phyloP scores from a whole-genome alignment of 176 grass and related monocot genomes.

The Bromus sterilis region DNA sequence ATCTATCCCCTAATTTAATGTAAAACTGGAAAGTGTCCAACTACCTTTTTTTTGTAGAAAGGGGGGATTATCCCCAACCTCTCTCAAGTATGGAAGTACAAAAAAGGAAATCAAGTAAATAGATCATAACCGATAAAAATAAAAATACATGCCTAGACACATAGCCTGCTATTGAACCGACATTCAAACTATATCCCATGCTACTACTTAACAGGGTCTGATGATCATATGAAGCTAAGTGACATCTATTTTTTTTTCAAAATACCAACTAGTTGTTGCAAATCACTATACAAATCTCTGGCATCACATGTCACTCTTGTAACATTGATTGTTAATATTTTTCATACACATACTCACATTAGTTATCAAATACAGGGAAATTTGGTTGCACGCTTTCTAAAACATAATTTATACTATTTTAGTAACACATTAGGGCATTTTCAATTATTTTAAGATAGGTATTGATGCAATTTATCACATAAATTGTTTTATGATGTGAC shows the following conservation, averaged over 20 bases:
- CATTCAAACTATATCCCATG: no score
- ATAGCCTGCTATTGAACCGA: no score
- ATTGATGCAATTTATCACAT: no score
- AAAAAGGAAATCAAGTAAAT: no score
- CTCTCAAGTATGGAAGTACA: no score
- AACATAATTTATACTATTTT: background rate
- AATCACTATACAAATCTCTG: background rate
- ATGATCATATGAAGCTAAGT: background rate
- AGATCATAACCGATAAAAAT: no score
- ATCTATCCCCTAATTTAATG: background rate
- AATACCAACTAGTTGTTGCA: background rate
- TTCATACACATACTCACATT: background rate
- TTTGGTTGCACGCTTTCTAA: background rate
- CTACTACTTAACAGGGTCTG: background rate
- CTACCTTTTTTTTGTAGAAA: no score
- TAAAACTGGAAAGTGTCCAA: slow-evolving; percentile 1
- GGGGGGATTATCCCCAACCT: no score
- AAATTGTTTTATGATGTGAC: no score
- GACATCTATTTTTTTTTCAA: background rate
- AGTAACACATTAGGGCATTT: no score
- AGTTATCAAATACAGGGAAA: background rate
- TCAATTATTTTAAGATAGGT: no score
- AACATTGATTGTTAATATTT: background rate
- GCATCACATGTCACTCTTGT: background rate
- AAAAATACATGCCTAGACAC: no score